A percentile compares a stretch with the other conserved stretches of the same genome.
phyloP scores from a whole-genome alignment of 306 rosid genomes.

The Castanea mollissima region DNA sequence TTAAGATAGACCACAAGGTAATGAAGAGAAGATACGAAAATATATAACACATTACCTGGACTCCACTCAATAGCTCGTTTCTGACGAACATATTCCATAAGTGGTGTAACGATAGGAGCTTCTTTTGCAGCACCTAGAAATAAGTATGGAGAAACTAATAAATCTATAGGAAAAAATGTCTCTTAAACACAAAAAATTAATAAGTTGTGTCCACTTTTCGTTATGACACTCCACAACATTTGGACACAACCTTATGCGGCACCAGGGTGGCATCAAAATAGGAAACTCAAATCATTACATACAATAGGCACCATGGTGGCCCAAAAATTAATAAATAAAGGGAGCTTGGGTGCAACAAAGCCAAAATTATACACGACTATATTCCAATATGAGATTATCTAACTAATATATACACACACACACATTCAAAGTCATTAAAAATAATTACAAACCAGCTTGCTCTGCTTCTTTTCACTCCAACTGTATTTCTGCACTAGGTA shows the following conservation, averaged over 20 bases:
- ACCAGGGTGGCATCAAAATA: neutral
- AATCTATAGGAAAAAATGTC: neutral
- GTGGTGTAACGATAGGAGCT: conserved; percentile 70
- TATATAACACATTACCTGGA: conserved; percentile 47
- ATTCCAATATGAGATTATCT: neutral
- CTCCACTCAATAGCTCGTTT: conserved; percentile 58
- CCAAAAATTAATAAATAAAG: too few relatives aligned
- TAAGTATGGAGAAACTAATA: conserved; percentile 13
- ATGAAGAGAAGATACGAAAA: neutral
- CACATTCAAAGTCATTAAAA: conserved; percentile 11
- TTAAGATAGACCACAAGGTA: neutral
- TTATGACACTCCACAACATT: neutral
- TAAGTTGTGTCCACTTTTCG: neutral
- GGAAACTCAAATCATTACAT: conserved; percentile 3
- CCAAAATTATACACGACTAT: neutral
- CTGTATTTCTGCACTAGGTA: conserved; percentile 97
- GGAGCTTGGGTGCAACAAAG: neutral
- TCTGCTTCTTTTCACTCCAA: conserved; percentile 95
- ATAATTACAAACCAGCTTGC: conserved; percentile 74
- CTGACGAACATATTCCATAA: conserved; percentile 87
- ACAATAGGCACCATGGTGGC: neutral
- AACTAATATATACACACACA: neutral
- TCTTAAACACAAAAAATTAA: neutral
- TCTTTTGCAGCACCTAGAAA: conserved; percentile 72
- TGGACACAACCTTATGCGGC: conserved; percentile 13